A percentile compares a stretch with the other conserved stretches of the same genome.
Evolutionary conservation across 2,329 filamentous ascomycete genomes (phyloP).

Genomic region (Apiospora koreana): DNA sequence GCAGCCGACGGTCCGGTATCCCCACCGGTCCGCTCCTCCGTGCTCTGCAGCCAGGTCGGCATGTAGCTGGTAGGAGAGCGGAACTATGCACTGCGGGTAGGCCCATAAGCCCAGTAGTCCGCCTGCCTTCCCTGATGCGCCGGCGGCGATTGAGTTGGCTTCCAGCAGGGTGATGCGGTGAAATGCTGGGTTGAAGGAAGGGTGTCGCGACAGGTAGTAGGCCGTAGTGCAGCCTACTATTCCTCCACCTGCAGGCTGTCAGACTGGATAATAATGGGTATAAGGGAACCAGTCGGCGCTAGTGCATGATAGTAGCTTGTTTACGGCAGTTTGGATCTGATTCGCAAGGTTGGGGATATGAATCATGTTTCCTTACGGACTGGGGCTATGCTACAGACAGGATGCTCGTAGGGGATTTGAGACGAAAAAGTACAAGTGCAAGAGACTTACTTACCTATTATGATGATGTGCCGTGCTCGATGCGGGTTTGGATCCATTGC

Average conservation of each 20-base stretch:
- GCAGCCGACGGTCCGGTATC: conserved; percentile 78
- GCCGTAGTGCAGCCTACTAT: conserved; percentile 91
- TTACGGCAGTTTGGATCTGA: not conserved
- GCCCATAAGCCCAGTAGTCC: conserved; percentile 90
- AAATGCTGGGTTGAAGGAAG: conserved; percentile 71
- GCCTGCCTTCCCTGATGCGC: conserved; percentile 91
- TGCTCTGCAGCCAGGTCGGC: conserved; percentile 83
- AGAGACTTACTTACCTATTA: conserved; percentile 37
- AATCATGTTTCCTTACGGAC: not conserved
- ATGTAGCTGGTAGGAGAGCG: conserved; percentile 82
- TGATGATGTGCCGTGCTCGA: conserved; percentile 16
- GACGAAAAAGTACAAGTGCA: not conserved
- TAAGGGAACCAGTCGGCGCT: not conserved
- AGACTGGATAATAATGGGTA: conserved; percentile 12
- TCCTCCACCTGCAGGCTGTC: conserved; percentile 67
- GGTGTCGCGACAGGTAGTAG: conserved; percentile 87
- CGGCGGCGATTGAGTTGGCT: conserved; percentile 81
- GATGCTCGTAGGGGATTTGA: not conserved
- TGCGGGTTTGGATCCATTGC: conserved; percentile 14
- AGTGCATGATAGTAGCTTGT: conserved; percentile 12
- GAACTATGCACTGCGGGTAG: conserved; percentile 81
- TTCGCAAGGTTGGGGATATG: not conserved
- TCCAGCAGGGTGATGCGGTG: conserved; percentile 87
- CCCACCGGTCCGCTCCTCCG: conserved; percentile 77
- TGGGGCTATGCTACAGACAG: not conserved